phyloP scores from a whole-genome alignment of 192 early-diverging fungal species.

The Umbelopsis vinacea region DNA sequence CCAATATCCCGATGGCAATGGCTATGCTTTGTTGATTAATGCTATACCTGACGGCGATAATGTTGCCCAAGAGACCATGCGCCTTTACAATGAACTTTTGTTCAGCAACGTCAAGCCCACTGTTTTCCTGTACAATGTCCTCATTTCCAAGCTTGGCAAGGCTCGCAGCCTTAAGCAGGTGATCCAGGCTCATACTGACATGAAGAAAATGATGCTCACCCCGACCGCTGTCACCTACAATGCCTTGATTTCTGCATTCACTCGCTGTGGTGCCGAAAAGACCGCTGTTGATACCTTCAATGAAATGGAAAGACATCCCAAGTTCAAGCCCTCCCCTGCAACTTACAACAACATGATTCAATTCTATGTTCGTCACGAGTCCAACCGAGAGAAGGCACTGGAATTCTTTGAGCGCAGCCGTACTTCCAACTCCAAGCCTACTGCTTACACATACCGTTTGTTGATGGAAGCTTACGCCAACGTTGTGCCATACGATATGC shows the following conservation, averaged over 20 bases:
- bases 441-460: constrained; percentile 58
- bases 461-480: constrained; percentile 58
- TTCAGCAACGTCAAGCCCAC: constrained; percentile 51
- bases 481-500: constrained; percentile 61
- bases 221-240: constrained; percentile 61
- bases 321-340: constrained; percentile 54
- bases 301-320: constrained; percentile 50
- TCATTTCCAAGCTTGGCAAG: constrained; percentile 62
- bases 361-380: constrained; percentile 61
- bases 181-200: constrained; percentile 57
- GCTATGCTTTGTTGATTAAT: constrained; percentile 51
- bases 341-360: constrained; percentile 67
- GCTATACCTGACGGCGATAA: not conserved
- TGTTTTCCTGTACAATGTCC: constrained; percentile 63
- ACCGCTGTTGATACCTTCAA: constrained; percentile 49
- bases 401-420: constrained; percentile 52
- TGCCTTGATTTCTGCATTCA: constrained; percentile 59
- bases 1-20: constrained; percentile 52
- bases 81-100: constrained; percentile 6
- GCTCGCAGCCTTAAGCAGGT: constrained; percentile 59
- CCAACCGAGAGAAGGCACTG: constrained; percentile 50
- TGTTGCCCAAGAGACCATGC: not conserved
- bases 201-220: constrained; percentile 51
- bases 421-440: constrained; percentile 49
- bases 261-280: constrained; percentile 56